Evolutionary conservation across 2,329 filamentous ascomycete species (phyloP), one percentile per base, ranked within the genome.

Genomic region (Fusarium sp.): DNA sequence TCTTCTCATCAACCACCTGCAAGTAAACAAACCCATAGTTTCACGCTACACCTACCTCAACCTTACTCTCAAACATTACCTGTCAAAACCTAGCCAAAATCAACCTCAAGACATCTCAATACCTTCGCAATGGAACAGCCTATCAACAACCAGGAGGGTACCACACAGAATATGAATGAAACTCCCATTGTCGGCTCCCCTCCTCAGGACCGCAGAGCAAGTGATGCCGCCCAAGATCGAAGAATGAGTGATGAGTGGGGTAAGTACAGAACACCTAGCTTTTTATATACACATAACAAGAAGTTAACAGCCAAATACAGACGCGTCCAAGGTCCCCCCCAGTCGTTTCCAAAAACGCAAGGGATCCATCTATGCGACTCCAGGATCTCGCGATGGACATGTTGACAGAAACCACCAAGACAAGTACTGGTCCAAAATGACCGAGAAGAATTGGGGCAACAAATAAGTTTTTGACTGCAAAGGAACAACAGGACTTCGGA

Each of bases 321-420:
- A 91, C 77, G 89, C 89, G 6, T 83, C 86, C 69, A 91, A 91
- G 77, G 88, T 89, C 0, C 87, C 87, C 3, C 89, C 89, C 11
- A 88, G 85, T 65, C 86, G 87, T 45, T 91, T 91, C 79, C 89
- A 91, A 77, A 89, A 89, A 79, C 86, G 87, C 73, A 88, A 89
- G 77, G 89, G 89, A 55, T 90, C 86, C 74, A 89, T 91, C 77
- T 90, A 88, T 75, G 86, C 88, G 45, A 91, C 89, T 10, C 88
- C 87, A 4, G 81, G 81, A 71, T 89, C 86, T 23, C 85, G 88
- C 59, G 89, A 91, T 75, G 88, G 88, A 19, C 87, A 90, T 73
- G 80, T 90, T 50, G 85, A 87, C 71, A 82, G 81, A 59, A 88
- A 88, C 74, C 85, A 85, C 53, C 83, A 84, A 66, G 80, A 85